Conservation (phyloP, 2,329 filamentous ascomycete species). For the Trichoderma asperellum region DNA sequence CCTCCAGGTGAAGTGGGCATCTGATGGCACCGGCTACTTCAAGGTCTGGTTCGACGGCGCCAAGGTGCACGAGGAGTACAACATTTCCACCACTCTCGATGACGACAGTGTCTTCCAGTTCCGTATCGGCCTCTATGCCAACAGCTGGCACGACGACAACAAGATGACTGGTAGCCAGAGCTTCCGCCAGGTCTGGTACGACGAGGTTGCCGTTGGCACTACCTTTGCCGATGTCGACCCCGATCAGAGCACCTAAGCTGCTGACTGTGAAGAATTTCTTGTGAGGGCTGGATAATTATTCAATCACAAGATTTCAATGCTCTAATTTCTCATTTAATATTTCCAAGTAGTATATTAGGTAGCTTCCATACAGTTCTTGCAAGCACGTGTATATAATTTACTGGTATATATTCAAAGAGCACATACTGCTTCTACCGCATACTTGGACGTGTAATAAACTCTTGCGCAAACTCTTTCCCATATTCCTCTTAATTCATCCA, state of each 20-base stretch:
- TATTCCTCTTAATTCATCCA: not conserved
- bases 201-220: conserved; percentile 52
- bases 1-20: conserved; percentile 52
- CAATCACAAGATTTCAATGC: not conserved
- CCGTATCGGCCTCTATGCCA: conserved; percentile 54
- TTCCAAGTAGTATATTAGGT: not conserved
- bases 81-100: conserved; percentile 50
- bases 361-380: not conserved
- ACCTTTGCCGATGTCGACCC: conserved; percentile 39
- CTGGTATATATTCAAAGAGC: conserved; percentile 9
- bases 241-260: conserved; percentile 17
- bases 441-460: not conserved
- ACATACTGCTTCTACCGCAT: not conserved
- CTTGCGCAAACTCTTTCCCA: no score
- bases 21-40: conserved; percentile 49
- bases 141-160: conserved; percentile 52
- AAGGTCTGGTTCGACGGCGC: conserved; percentile 53
- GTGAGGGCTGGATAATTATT: not conserved
- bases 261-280: not conserved
- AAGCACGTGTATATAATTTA: conserved; percentile 7
- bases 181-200: conserved; percentile 54
- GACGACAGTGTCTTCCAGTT: conserved; percentile 51
- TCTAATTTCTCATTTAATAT: not conserved
- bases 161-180: conserved; percentile 47
- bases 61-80: conserved; percentile 47